phyloP scores from a whole-genome alignment of 2,329 filamentous ascomycete genomes.

The Paraphaeosphaeria sporulosa region DNA sequence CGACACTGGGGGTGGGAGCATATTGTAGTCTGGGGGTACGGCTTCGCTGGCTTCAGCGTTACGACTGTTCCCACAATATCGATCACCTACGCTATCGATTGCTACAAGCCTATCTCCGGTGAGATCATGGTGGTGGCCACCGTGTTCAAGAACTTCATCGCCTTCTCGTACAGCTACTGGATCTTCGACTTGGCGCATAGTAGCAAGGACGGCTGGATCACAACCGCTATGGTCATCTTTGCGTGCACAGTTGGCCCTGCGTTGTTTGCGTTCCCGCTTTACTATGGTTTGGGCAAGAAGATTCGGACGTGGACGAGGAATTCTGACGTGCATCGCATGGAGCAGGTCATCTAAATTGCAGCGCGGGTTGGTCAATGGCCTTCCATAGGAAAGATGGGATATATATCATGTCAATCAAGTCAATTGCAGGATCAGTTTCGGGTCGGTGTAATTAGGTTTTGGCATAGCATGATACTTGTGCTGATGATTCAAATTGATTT shows the following conservation, averaged over 20 bases:
- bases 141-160: constrained; percentile 56
- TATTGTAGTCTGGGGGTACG: constrained; percentile 60
- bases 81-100: constrained; percentile 56
- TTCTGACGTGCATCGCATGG: constrained; percentile 47
- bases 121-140: constrained; percentile 57
- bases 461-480: not conserved
- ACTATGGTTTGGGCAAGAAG: constrained; percentile 52
- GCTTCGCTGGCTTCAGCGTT: constrained; percentile 51
- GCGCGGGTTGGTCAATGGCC: not conserved
- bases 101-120: constrained; percentile 56
- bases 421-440: too few species aligned
- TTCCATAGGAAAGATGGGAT: not conserved
- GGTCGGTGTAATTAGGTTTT: too few species aligned
- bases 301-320: constrained; percentile 50
- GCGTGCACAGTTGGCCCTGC: constrained; percentile 51
- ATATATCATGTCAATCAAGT: not conserved
- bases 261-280: constrained; percentile 51
- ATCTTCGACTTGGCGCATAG: constrained; percentile 48
- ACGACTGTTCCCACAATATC: constrained; percentile 54
- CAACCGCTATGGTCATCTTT: constrained; percentile 55
- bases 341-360: constrained; percentile 27
- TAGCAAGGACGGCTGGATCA: constrained; percentile 49
- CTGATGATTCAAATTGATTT: not conserved
- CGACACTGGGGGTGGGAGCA: constrained; percentile 58
- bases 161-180: constrained; percentile 54